Evolutionary conservation across 23 red algal genomes (phyloP).

Genomic region (Gracilaria caudata): DNA sequence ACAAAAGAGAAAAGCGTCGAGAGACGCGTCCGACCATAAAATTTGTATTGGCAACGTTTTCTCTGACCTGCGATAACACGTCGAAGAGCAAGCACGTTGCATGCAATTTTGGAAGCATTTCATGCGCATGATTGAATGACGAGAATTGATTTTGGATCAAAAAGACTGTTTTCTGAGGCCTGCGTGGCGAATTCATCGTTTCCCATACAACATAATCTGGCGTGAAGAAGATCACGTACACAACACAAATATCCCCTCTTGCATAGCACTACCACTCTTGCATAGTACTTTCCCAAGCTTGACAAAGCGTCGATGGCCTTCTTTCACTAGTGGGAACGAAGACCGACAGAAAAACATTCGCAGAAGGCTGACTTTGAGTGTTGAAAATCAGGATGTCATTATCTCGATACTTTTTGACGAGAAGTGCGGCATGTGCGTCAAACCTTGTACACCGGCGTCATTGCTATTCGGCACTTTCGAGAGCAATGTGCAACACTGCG

Average conservation of each 20-base stretch:
- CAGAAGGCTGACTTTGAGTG: background rate
- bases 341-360: background rate
- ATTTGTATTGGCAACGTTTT: no score
- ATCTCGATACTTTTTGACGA: conserved; percentile 1
- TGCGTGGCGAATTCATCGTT: no score
- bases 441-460: background rate
- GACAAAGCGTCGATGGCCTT: no score
- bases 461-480: background rate
- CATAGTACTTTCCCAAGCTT: background rate
- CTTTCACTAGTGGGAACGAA: background rate
- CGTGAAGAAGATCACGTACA: background rate
- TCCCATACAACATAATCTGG: no score
- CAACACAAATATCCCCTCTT: no score
- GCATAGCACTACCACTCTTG: no score
- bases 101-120: no score
- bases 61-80: no score
- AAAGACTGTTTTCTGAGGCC: conserved; percentile 23
- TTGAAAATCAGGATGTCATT: conserved; percentile 10
- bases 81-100: no score
- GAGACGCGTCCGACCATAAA: no score
- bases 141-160: background rate
- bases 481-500: background rate
- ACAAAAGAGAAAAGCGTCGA: no score
- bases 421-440: conserved; percentile 8
- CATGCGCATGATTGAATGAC: background rate